phyloP scores from a whole-genome alignment of 2,329 filamentous ascomycete genomes.

The Pestalotiopsis sp. region DNA sequence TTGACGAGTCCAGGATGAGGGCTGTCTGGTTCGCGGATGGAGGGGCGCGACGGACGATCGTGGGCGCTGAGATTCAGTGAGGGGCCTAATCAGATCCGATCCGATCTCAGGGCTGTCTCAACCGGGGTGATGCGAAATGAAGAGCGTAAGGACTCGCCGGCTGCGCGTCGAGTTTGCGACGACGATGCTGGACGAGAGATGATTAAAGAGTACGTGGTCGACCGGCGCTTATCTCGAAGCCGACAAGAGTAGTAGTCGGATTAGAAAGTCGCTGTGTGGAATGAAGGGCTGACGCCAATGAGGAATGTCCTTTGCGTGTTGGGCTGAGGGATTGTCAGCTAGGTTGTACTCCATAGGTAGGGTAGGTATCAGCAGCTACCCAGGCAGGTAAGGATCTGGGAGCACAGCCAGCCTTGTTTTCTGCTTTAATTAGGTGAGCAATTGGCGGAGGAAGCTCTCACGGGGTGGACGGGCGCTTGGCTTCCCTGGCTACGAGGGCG shows the following conservation, averaged over 20 bases:
- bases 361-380: not conserved
- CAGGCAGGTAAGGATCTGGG: not conserved
- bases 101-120: not conserved
- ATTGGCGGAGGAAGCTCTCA: not conserved
- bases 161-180: not conserved
- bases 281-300: not conserved
- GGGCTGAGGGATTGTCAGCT: not conserved
- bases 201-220: not conserved
- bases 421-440: not conserved
- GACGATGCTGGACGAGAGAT: not conserved
- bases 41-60: constrained; percentile 1
- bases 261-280: not conserved
- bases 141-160: not conserved
- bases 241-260: not conserved
- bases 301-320: not conserved
- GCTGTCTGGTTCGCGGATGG: not conserved
- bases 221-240: not conserved
- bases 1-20: constrained; percentile 53
- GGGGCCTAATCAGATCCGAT: not conserved
- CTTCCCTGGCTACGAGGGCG: not conserved
- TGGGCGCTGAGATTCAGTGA: not conserved
- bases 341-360: too few species aligned
- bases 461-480: not conserved
- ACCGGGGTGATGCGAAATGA: not conserved
- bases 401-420: not conserved